Evolutionary conservation across 164 flowering plant species (phyloP), one percentile per base, ranked within the genome.

Genomic region (Liquidambar formosana): DNA sequence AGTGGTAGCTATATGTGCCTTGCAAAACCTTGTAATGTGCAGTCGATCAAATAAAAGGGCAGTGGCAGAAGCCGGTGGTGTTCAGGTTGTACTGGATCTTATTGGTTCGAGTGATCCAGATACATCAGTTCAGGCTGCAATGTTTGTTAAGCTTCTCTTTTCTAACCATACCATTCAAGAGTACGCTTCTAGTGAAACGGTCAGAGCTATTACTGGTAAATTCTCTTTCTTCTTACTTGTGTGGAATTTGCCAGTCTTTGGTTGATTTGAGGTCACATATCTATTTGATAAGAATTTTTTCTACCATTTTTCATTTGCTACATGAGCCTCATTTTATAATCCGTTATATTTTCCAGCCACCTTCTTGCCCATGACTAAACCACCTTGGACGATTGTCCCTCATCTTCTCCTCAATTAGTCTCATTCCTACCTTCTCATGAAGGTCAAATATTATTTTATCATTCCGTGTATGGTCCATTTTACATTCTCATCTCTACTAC

Each of bases 41-140:
- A 93, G 97, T 73, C 77, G 97, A 41, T 89, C 98, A 59, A 96
- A 96, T 75, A 96, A 92, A 81, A 87, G 99, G 78, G 99, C 99
- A n/a, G 99, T 96, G 69, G 99, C 99, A 18, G 99, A 96, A 78
- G 97, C 99, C 59, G 96, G 99, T 62, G 99, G 99, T 44, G 94
- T 96, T 69, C 98, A 93, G 77, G 96, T 93, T 72, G 89, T 96
- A 61, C 80, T 93, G 75, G 99, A 96, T 80, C 85, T 96, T 69
- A 89, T 93, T 65, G 84, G 93, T 65, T 83, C 96, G 41, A 89
- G 97, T 79, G 97, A 92, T 71, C 89, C 95, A 53, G 98, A 96
- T 21, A 93, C 98, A 48, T 90, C 98, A 44, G 83, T 93, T 73
- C 98, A 93, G 83, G 99, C 99, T 15, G 96, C 98, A 57, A 92